These are phyloP conservation scores for Psidium guajava DNA, from an alignment of 345 rosid species.

Conservation along the genomic window DNA sequence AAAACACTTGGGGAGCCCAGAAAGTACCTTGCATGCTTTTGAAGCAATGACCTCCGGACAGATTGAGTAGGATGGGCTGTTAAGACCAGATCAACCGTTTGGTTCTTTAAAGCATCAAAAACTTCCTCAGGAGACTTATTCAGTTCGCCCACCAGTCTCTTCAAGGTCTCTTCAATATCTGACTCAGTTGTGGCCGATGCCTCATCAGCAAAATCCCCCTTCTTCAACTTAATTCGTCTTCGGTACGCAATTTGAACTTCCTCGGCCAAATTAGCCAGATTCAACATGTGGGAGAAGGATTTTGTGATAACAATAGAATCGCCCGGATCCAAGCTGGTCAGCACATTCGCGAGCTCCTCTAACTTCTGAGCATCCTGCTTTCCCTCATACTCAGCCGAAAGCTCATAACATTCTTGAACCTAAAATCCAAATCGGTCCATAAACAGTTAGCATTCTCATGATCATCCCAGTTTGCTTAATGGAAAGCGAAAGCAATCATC, in stretches of 20 bases:
- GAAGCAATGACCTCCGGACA: conserved; percentile 89
- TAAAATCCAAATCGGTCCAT: conserved; percentile 2
- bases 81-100: conserved; percentile 86
- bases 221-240: conserved; percentile 72
- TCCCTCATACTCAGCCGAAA: conserved; percentile 86
- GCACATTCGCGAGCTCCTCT: conserved; percentile 76
- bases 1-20: not conserved
- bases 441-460: not conserved
- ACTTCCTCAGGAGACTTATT: conserved; percentile 86
- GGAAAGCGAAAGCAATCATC: not conserved
- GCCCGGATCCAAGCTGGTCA: conserved; percentile 87
- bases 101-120: conserved; percentile 92
- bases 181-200: conserved; percentile 80
- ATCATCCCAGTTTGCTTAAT: not conserved
- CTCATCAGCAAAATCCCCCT: conserved; percentile 84
- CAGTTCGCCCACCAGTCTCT: conserved; percentile 63
- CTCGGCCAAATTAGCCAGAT: conserved; percentile 88
- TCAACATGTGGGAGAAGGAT: conserved; percentile 93
- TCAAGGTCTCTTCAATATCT: conserved; percentile 86
- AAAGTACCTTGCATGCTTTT: conserved; percentile 86
- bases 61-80: conserved; percentile 99
- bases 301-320: conserved; percentile 86
- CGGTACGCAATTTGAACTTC: conserved; percentile 95
- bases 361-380: conserved; percentile 61
- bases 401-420: conserved; percentile 98